Conservation (phyloP, 352 stramenopile genomes). For the Pythium brassicae region DNA sequence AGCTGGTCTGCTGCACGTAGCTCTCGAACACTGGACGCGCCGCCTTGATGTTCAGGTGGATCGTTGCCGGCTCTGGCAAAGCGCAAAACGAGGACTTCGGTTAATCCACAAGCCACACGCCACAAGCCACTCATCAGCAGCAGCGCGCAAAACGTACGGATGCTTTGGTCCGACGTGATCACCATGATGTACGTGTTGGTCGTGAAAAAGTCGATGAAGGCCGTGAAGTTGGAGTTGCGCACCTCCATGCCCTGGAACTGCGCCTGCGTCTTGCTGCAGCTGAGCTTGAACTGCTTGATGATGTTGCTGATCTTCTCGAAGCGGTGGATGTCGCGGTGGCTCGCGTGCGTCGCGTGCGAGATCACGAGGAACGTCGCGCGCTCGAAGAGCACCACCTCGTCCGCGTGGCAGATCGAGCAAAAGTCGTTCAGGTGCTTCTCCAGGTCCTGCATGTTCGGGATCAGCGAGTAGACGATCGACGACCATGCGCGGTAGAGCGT, state of each 20-base stretch:
- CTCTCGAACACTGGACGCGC: conserved; percentile 94
- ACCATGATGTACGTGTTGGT: conserved; percentile 99
- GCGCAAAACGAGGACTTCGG: conserved; percentile 1
- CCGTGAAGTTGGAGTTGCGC: conserved; percentile 97
- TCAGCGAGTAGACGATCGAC: conserved; percentile 99
- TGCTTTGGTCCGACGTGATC: conserved; percentile 92
- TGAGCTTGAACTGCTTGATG: conserved; percentile 99
- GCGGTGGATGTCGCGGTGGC: conserved; percentile 95
- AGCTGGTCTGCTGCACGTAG: conserved; percentile 93
- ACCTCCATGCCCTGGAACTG: conserved; percentile 98
- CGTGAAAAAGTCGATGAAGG: conserved; percentile 98
- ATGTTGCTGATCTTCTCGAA: conserved; percentile 99
- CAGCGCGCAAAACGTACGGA: conserved; percentile 76
- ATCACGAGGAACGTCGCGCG: conserved; percentile 99
- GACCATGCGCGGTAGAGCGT: conserved; percentile 99
- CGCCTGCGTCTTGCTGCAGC: conserved; percentile 96
- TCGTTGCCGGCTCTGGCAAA: conserved; percentile 86
- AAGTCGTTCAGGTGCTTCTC: conserved; percentile 97
- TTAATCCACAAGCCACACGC: no score
- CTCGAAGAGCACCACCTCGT: conserved; percentile 98
- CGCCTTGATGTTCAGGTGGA: conserved; percentile 96
- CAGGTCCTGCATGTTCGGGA: conserved; percentile 97
- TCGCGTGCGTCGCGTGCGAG: conserved; percentile 89
- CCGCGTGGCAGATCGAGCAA: conserved; percentile 95
- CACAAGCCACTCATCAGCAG: not conserved